A percentile compares a stretch with the other conserved stretches of the same genome.
These are phyloP conservation scores for Skeletonema menzelii DNA, from an alignment of 108 stramenopile genomes.

Conservation along the genomic window DNA sequence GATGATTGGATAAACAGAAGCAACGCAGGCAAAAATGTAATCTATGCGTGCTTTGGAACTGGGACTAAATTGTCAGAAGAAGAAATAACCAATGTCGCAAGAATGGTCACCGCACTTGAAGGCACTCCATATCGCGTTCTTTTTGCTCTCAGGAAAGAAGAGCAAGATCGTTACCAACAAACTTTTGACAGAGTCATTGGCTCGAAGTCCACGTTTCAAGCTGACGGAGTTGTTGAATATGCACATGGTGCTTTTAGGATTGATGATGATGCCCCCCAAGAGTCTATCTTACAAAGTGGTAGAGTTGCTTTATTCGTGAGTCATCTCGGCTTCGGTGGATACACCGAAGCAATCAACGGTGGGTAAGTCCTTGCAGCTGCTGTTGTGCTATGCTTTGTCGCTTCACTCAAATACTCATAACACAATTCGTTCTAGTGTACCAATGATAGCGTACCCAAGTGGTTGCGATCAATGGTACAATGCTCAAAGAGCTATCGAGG, in stretches of 20 bases:
- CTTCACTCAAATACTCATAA: too few relatives aligned
- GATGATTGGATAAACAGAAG: neutral
- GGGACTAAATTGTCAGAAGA: constrained; percentile 7
- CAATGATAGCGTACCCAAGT: constrained; percentile 3
- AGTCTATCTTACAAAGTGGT: constrained; percentile 9
- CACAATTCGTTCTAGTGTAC: neutral
- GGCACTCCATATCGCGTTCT: constrained; percentile 6
- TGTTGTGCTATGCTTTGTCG: too few relatives aligned
- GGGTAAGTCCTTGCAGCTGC: neutral
- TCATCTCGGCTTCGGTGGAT: constrained; percentile 20
- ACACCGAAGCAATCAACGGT: constrained; percentile 8
- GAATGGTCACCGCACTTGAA: neutral
- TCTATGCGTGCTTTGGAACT: constrained; percentile 24
- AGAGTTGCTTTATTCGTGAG: constrained; percentile 1
- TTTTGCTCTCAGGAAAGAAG: constrained; percentile 2
- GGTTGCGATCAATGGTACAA: constrained; percentile 27
- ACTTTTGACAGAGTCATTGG: constrained; percentile 6
- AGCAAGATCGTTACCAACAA: neutral
- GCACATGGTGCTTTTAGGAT: neutral
- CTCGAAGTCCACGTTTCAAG: constrained; percentile 1
- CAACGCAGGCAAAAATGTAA: neutral
- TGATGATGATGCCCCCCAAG: constrained; percentile 3
- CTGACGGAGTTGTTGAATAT: constrained; percentile 5
- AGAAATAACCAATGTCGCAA: neutral
- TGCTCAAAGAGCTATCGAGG: constrained; percentile 14